A percentile compares a stretch with the other conserved stretches of the same genome.
These are phyloP conservation scores for Pseudozyma thailandica DNA, from an alignment of 1,284 basidiomycete species.

Conservation along the genomic window DNA sequence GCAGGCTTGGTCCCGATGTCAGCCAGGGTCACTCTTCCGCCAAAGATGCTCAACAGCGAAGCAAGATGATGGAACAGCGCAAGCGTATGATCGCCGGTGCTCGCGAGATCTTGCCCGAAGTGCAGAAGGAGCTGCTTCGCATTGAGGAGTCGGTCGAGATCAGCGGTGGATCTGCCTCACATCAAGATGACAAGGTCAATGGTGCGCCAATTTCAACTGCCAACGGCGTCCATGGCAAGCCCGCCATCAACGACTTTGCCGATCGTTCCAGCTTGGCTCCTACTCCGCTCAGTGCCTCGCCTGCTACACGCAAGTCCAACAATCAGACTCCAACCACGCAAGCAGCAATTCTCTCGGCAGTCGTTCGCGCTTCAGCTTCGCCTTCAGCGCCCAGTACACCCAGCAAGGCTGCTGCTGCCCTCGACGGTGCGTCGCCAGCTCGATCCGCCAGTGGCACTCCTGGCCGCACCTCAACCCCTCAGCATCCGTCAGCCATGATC, in stretches of 20 bases:
- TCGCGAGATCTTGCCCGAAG: constrained; percentile 48
- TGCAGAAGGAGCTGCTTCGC: constrained; percentile 49
- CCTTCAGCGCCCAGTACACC: constrained; percentile 36
- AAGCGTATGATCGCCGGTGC: constrained; percentile 50
- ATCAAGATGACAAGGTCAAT: constrained; percentile 1
- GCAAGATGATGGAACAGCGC: constrained; percentile 50
- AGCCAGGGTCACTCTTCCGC: constrained; percentile 39
- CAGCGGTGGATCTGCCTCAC: constrained; percentile 14
- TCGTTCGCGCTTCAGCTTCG: constrained; percentile 43
- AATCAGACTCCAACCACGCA: constrained; percentile 36
- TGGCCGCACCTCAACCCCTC: constrained; percentile 12
- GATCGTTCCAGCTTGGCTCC: constrained; percentile 13
- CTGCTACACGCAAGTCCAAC: constrained; percentile 22
- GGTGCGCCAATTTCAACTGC: background rate
- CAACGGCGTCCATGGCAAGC: constrained; percentile 3
- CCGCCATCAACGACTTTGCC: constrained; percentile 7
- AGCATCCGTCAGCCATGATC: constrained; percentile 41
- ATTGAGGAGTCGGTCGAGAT: constrained; percentile 48
- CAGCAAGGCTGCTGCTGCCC: constrained; percentile 10
- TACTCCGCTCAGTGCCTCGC: constrained; percentile 45
- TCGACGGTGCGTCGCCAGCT: background rate
- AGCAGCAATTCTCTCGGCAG: constrained; percentile 45
- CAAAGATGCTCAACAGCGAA: constrained; percentile 31
- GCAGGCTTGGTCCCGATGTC: constrained; percentile 47
- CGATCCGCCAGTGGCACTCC: constrained; percentile 19